Evolutionary conservation across 2,329 filamentous ascomycete genomes (phyloP).

Genomic region (Phaeosphaeriaceae sp.): DNA sequence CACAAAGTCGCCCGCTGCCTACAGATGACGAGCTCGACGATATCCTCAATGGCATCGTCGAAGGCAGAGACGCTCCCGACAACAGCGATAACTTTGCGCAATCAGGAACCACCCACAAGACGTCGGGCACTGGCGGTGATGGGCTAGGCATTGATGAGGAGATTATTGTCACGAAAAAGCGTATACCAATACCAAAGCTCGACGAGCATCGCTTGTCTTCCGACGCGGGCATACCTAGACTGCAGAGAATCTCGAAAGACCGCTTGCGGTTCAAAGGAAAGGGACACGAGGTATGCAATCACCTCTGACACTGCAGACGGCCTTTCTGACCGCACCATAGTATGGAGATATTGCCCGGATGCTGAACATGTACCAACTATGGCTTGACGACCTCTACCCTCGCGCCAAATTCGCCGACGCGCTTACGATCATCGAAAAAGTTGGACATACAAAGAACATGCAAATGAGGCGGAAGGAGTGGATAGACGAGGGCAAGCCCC

Average conservation of each 20-base stretch:
- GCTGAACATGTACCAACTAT: conserved; percentile 90
- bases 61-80: conserved; percentile 57
- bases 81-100: conserved; percentile 33
- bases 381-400: conserved; percentile 95
- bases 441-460: conserved; percentile 84
- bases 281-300: conserved; percentile 77
- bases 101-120: conserved; percentile 21
- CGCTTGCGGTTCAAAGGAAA: conserved; percentile 87
- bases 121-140: conserved; percentile 51
- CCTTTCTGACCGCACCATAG: conserved; percentile 52
- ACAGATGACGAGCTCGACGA: conserved; percentile 66
- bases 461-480: conserved; percentile 78
- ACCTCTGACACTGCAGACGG: not conserved
- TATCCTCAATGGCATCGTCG: conserved; percentile 77
- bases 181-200: conserved; percentile 81
- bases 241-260: conserved; percentile 74
- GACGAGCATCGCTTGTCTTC: conserved; percentile 87
- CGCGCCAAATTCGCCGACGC: conserved; percentile 94
- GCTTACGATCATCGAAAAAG: conserved; percentile 88
- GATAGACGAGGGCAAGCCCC: conserved; percentile 79
- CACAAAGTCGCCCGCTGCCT: conserved; percentile 6
- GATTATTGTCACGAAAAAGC: conserved; percentile 80
- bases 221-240: conserved; percentile 80
- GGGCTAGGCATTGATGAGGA: conserved; percentile 85
- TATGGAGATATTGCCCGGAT: conserved; percentile 85